Percentiles rank a stretch among this genome's conserved stretches.
Evolutionary conservation across 78 protist species (phyloP).

Genomic region (Mastigamoeba balamuthi): DNA sequence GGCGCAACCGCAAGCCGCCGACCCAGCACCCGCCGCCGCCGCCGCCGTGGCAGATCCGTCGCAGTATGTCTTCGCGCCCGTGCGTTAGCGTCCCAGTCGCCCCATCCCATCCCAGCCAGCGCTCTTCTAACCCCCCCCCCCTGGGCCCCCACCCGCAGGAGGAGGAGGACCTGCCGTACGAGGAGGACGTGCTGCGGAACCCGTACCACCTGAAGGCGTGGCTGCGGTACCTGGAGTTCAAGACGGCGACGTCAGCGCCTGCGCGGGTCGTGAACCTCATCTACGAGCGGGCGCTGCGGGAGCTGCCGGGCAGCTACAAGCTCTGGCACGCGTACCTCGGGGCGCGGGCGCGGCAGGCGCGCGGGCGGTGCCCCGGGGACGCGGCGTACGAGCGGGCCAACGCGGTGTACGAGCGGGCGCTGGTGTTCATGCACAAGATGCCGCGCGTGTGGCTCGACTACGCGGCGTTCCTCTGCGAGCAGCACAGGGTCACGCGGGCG

Average conservation of each 20-base stretch:
- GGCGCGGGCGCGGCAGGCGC: conserved; percentile 7
- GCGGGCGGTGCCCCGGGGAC: conserved; percentile 50
- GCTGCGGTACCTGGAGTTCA: conserved; percentile 59
- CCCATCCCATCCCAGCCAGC: too few species aligned
- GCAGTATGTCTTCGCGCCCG: too few species aligned
- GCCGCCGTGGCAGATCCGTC: too few species aligned
- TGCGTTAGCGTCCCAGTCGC: too few species aligned
- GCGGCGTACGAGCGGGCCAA: conserved; percentile 48
- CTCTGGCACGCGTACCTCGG: conserved; percentile 77
- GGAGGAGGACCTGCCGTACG: conserved; percentile 46
- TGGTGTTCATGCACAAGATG: conserved; percentile 94
- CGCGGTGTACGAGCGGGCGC: conserved; percentile 67
- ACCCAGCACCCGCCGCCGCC: too few species aligned
- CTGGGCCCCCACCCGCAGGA: too few species aligned
- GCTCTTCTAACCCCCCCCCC: too few species aligned
- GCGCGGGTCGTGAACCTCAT: conserved; percentile 14
- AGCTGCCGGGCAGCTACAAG: conserved; percentile 79
- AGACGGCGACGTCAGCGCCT: conserved; percentile 7
- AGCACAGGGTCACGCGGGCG: conserved; percentile 62
- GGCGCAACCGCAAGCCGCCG: too few species aligned
- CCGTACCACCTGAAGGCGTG: conserved; percentile 43
- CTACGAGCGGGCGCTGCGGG: conserved; percentile 80
- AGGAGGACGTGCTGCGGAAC: conserved; percentile 54
- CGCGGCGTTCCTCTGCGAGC: conserved; percentile 53
- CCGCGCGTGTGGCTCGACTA: conserved; percentile 98